phyloP scores from a whole-genome alignment of 1,139 yeast genomes.

The Eremothecium cymbalariae region DNA sequence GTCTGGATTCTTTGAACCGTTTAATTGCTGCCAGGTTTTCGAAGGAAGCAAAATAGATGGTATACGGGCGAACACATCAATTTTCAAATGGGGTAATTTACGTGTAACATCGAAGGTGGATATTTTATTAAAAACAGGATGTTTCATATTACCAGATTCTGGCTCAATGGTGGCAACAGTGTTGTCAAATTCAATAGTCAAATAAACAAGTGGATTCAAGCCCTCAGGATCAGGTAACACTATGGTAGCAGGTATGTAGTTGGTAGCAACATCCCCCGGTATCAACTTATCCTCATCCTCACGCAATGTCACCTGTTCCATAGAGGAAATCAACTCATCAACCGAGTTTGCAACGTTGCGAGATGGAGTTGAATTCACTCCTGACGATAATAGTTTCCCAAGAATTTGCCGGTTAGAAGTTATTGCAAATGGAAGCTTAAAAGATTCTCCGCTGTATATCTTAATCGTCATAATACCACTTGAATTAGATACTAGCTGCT shows the following conservation, averaged over 20 bases:
- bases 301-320: slow-evolving; percentile 25
- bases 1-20: slow-evolving; percentile 23
- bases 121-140: slow-evolving; percentile 74
- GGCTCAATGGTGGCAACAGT: slow-evolving; percentile 82
- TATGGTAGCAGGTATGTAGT: slow-evolving; percentile 57
- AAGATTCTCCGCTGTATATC: slow-evolving; percentile 28
- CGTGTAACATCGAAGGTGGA: slow-evolving; percentile 88
- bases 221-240: slow-evolving; percentile 45
- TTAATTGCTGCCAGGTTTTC: slow-evolving; percentile 34
- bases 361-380: slow-evolving; percentile 14
- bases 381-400: slow-evolving; percentile 23
- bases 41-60: slow-evolving; percentile 57
- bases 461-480: slow-evolving; percentile 29
- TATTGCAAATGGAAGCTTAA: slow-evolving; percentile 27
- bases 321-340: slow-evolving; percentile 24
- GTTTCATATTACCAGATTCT: slow-evolving; percentile 55
- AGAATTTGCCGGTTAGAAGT: slow-evolving; percentile 26
- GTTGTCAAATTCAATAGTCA: slow-evolving; percentile 71
- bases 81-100: slow-evolving; percentile 44
- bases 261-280: slow-evolving; percentile 30
- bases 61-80: slow-evolving; percentile 69
- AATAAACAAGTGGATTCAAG: slow-evolving; percentile 53
- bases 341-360: slow-evolving; percentile 16
- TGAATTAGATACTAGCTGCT: slow-evolving; percentile 9
- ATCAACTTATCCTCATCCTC: slow-evolving; percentile 26